Evolutionary conservation across 2,329 filamentous ascomycete species (phyloP).

Genomic region (Rhinocladiella mackenziei): DNA sequence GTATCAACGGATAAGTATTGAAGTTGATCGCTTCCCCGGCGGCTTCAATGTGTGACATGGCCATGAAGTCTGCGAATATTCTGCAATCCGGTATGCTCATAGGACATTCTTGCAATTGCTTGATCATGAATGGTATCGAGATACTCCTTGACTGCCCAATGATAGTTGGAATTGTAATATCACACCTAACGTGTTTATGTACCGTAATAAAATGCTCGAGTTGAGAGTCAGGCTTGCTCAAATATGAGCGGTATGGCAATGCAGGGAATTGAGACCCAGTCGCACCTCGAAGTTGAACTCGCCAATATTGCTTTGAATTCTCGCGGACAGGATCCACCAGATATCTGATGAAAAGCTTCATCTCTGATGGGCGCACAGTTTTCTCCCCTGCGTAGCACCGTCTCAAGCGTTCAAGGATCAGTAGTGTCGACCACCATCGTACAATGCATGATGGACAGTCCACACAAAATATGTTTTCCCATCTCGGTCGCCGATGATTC

Average conservation of each 20-base stretch:
- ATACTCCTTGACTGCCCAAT: slow-evolving; percentile 49
- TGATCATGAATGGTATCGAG: slow-evolving; percentile 55
- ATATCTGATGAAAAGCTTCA: slow-evolving; percentile 50
- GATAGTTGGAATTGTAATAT: slow-evolving; percentile 46
- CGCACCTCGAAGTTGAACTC: slow-evolving; percentile 42
- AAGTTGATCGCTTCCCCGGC: not conserved
- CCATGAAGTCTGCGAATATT: slow-evolving; percentile 52
- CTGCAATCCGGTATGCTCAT: slow-evolving; percentile 59
- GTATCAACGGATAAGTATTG: no score
- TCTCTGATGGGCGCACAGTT: slow-evolving; percentile 25
- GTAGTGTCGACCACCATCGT: slow-evolving; percentile 48
- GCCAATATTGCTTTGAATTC: slow-evolving; percentile 46
- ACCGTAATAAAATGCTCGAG: slow-evolving; percentile 43
- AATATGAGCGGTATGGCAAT: slow-evolving; percentile 46
- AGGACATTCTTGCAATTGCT: slow-evolving; percentile 56
- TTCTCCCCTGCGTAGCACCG: slow-evolving; percentile 32
- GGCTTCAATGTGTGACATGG: slow-evolving; percentile 34
- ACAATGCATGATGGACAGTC: slow-evolving; percentile 51
- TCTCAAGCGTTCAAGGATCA: slow-evolving; percentile 38
- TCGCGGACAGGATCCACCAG: slow-evolving; percentile 41
- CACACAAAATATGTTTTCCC: slow-evolving; percentile 43
- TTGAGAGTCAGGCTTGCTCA: slow-evolving; percentile 43
- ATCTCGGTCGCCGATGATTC: slow-evolving; percentile 33
- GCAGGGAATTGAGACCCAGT: slow-evolving; percentile 49
- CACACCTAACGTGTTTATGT: slow-evolving; percentile 23